Percentiles rank a stretch among this genome's conserved stretches.
Conservation (phyloP, 441 rosid genomes). For the Rhodomyrtus psidioides region DNA sequence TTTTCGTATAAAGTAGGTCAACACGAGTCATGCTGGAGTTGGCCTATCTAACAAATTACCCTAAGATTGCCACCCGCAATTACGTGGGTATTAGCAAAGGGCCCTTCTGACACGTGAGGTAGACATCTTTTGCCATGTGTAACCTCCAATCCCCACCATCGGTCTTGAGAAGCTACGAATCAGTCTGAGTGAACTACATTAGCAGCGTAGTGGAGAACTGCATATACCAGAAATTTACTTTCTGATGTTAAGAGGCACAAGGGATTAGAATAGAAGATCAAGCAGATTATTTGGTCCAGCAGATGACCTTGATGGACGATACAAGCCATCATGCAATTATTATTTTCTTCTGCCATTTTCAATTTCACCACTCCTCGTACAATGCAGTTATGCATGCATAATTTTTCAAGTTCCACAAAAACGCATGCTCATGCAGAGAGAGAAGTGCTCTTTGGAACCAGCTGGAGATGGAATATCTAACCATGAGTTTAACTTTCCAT, state of each 20-base stretch:
- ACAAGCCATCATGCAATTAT: background rate
- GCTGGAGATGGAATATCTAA: background rate
- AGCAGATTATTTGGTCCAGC: background rate
- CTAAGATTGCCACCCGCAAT: too few species aligned
- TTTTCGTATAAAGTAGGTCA: too few species aligned
- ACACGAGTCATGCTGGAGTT: too few species aligned
- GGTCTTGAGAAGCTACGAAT: background rate
- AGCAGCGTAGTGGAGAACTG: background rate
- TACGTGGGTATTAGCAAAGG: too few species aligned
- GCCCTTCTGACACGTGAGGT: background rate
- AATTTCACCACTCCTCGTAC: background rate
- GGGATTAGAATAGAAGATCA: background rate
- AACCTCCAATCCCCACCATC: background rate
- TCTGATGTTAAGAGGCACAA: background rate
- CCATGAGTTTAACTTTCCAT: background rate
- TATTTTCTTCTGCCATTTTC: background rate
- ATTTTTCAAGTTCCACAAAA: background rate
- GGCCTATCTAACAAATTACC: too few species aligned
- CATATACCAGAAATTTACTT: background rate
- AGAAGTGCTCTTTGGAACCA: background rate
- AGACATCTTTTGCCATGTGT: background rate
- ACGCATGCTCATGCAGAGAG: background rate
- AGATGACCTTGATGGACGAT: background rate
- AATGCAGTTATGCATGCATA: background rate
- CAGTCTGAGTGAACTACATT: background rate